Percentiles rank a stretch among this genome's conserved stretches.
phyloP scores from a whole-genome alignment of 805 yeast genomes.

The Starmera caribaea region DNA sequence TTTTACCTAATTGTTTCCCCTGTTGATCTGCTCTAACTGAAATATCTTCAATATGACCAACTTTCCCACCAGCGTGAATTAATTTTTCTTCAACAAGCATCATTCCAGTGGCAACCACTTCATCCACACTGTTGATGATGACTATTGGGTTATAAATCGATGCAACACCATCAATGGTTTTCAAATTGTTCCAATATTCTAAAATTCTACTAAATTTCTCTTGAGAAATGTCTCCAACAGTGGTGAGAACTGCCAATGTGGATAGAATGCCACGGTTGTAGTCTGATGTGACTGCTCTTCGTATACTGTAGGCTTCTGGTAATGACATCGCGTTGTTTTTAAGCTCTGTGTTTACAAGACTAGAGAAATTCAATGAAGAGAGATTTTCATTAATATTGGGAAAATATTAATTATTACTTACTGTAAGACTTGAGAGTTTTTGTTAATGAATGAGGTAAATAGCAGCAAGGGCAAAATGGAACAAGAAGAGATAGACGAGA shows the following conservation, averaged over 20 bases:
- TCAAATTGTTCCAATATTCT: constrained; percentile 44
- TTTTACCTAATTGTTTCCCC: constrained; percentile 72
- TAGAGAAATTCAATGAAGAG: neutral
- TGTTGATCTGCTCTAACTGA: constrained; percentile 69
- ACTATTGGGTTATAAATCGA: constrained; percentile 59
- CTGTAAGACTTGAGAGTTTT: neutral
- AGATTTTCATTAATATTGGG: no score
- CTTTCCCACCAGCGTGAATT: constrained; percentile 76
- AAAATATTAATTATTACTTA: no score
- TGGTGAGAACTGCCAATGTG: constrained; percentile 61
- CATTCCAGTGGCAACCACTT: constrained; percentile 78
- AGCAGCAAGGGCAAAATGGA: neutral
- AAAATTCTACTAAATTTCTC: constrained; percentile 41
- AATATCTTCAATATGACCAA: constrained; percentile 94
- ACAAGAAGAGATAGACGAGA: neutral
- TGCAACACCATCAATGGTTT: constrained; percentile 11
- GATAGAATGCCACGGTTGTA: constrained; percentile 51
- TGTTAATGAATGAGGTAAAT: neutral
- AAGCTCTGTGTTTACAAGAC: neutral
- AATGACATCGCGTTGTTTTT: constrained; percentile 12
- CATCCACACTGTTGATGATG: constrained; percentile 39
- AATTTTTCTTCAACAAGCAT: constrained; percentile 70
- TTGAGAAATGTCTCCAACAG: constrained; percentile 64
- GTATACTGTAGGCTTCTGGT: constrained; percentile 62
- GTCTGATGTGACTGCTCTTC: constrained; percentile 49